Conservation (phyloP, 1,139 yeast genomes). For the Zygoascus hellenicus region DNA sequence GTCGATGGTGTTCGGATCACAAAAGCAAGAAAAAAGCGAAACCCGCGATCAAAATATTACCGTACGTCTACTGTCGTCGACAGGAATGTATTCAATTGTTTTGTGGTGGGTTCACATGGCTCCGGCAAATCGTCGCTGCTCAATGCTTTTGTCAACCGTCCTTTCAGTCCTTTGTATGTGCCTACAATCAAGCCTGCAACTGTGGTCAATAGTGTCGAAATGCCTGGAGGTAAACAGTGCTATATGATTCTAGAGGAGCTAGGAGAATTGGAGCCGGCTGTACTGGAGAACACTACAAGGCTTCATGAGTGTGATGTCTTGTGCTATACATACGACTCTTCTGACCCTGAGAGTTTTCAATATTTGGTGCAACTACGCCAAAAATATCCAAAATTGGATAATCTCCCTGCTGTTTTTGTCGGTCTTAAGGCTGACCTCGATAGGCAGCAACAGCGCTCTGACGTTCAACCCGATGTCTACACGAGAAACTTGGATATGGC, state of each 20-base stretch:
- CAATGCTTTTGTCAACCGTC: conserved; percentile 73
- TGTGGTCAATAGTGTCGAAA: conserved; percentile 90
- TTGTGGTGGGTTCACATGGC: conserved; percentile 75
- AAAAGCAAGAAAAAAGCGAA: conserved; percentile 59
- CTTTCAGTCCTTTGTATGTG: conserved; percentile 63
- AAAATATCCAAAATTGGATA: conserved; percentile 53
- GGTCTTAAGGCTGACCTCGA: conserved; percentile 94
- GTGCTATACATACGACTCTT: conserved; percentile 85
- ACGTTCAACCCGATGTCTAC: conserved; percentile 80
- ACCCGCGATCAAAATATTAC: conserved; percentile 50
- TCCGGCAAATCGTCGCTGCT: conserved; percentile 79
- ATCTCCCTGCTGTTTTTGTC: conserved; percentile 78
- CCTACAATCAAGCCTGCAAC: conserved; percentile 78
- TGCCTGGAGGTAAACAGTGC: conserved; percentile 93
- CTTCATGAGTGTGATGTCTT: conserved; percentile 85
- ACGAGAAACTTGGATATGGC: conserved; percentile 61
- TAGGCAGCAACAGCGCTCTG: conserved; percentile 86
- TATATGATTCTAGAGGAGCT: conserved; percentile 84
- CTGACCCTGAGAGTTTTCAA: conserved; percentile 92
- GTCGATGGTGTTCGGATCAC: conserved; percentile 73
- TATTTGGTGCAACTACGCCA: conserved; percentile 64
- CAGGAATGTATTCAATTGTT: conserved; percentile 86
- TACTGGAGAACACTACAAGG: conserved; percentile 63
- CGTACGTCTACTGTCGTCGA: conserved; percentile 60
- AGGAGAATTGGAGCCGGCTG: conserved; percentile 81